Base-by-base conservation (phyloP, 2,329 filamentous ascomycete genomes). In the Nannizziopsis arthrosporioides region DNA sequence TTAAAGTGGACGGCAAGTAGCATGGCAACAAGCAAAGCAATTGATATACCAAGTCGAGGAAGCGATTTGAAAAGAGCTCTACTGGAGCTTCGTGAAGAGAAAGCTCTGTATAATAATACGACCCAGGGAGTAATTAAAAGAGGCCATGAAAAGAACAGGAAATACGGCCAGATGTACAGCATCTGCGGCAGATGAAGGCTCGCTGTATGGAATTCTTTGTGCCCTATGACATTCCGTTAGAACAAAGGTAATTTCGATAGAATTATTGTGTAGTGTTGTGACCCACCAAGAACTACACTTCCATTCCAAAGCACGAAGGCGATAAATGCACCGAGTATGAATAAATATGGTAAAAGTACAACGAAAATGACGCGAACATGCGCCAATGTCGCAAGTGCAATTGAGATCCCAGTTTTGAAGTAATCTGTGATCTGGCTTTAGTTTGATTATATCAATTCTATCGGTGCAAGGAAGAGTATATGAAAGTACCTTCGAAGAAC, bases 81-180 rank as follows among this genome's bases (percentile, higher is more conserved):
- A 14, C n/a, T 44, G 14, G 35, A 37, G 51, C 18, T 19, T 18
- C 35, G 19, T 2, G 44, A 39, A 15, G 14, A 3, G 9, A 39
- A 18, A 5, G 27, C 36, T 19, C 36, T 39, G 5, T 22, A 31
- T n/a, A 69, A 19, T 15, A 62, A 50, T 27, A 67, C 58, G 12
- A 75, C 58, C 4, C 82, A 44, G 2, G 73, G 70, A 0, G 80
- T 77, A 0, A 84, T 54, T 3, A 90, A 67, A 0, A 95, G 71
- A 0, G 92, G 90, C 42, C 81, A 78, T 0, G 89, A 94, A 70
- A 95, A 96, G 68, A 96, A 94, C 32, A 78, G 70, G 50, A 94
- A 81, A 53, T 94, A 84, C 0, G 89, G 83, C 84, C 88, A 94
- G 55, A 96, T 82, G 61, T 98, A 98, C 14, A 96, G 81, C 77